These are phyloP conservation scores for Crassisporium funariophilum DNA, from an alignment of 768 basidiomycete genomes.

Conservation along the genomic window DNA sequence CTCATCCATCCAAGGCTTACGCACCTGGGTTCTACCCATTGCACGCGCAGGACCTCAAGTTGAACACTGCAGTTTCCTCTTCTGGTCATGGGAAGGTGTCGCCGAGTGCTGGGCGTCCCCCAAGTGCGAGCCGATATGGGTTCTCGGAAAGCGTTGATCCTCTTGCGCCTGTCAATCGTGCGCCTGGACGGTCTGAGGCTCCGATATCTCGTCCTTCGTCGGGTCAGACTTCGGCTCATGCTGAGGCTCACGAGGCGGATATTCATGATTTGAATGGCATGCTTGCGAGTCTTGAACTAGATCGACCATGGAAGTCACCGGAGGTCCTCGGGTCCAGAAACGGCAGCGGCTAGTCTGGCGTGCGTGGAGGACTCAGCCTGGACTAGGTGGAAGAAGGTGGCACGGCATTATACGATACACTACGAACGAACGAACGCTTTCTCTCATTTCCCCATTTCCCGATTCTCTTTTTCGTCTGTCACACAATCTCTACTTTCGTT, in stretches of 20 bases:
- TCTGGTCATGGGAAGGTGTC: conserved; percentile 38
- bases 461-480: conserved; percentile 9
- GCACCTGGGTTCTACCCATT: conserved; percentile 50
- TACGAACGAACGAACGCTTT: conserved; percentile 14
- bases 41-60: conserved; percentile 42
- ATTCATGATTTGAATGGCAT: conserved; percentile 77
- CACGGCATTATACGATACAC: conserved; percentile 6
- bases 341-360: conserved; percentile 14
- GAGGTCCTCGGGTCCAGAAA: conserved; percentile 18
- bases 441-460: conserved; percentile 1
- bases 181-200: conserved; percentile 44
- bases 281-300: conserved; percentile 73
- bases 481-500: conserved; percentile 11
- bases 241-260: conserved; percentile 46
- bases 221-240: conserved; percentile 36
- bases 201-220: conserved; percentile 58
- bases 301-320: conserved; percentile 36
- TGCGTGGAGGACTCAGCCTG: conserved; percentile 16
- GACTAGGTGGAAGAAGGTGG: conserved; percentile 5
- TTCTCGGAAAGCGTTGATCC: conserved; percentile 47
- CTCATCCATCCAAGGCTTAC: conserved; percentile 52
- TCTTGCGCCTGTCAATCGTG: conserved; percentile 40
- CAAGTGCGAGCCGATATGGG: conserved; percentile 48
- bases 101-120: conserved; percentile 43
- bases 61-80: conserved; percentile 16